phyloP scores from a whole-genome alignment of 2,329 filamentous ascomycete species.

The Parafenestella ontariensis region DNA sequence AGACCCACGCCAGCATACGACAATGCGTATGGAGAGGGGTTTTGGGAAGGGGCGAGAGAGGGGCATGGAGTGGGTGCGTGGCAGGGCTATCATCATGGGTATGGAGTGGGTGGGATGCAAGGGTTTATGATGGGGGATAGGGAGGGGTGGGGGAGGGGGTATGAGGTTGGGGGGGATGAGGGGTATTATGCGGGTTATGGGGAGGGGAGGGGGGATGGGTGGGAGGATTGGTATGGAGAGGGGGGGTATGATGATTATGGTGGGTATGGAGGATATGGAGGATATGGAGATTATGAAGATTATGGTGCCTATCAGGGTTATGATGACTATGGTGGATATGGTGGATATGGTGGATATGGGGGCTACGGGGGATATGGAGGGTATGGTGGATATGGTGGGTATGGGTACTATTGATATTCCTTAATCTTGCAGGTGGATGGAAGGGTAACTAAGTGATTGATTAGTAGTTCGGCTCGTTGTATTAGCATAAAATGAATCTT shows the following conservation, averaged over 20 bases:
- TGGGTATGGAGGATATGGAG: too few species aligned
- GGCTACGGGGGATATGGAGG: not conserved
- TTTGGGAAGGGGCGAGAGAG: too few species aligned
- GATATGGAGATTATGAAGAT: too few species aligned
- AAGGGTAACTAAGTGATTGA: too few species aligned
- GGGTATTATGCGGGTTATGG: not conserved
- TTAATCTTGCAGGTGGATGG: not conserved
- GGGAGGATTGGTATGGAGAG: not conserved
- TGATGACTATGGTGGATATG: conserved; percentile 2
- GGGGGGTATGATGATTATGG: too few species aligned
- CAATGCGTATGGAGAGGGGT: too few species aligned
- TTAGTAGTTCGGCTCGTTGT: too few species aligned
- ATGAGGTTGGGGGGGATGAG: not conserved
- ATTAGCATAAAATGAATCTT: too few species aligned
- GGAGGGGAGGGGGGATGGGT: not conserved
- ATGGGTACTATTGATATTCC: not conserved
- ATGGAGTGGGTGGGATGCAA: too few species aligned
- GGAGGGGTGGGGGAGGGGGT: not conserved
- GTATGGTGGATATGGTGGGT: conserved; percentile 3
- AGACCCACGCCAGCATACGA: too few species aligned
- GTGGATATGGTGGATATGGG: not conserved
- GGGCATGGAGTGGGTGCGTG: too few species aligned
- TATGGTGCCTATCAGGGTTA: not conserved
- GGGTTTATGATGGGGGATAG: not conserved
- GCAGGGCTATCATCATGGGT: too few species aligned